Base-by-base conservation (phyloP, 2,329 filamentous ascomycete genomes). In the Dactylellina parvicollis region DNA sequence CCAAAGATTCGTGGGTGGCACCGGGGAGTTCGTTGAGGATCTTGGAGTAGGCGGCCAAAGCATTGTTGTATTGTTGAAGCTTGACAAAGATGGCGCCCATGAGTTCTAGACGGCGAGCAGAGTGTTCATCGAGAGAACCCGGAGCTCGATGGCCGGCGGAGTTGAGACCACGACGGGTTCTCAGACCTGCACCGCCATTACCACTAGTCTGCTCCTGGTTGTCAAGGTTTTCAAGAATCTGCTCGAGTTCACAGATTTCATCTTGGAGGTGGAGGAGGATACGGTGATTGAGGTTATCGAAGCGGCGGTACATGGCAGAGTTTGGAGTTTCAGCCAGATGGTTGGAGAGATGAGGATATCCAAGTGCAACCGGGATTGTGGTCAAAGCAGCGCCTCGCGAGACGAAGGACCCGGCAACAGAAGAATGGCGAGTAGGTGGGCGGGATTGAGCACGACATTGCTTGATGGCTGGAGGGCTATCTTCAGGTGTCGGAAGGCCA, bases 231-330 rank as follows among this genome's bases (percentile, higher is more conserved):
- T 87, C 86, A 0, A 97, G 84, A 66, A 93, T 88, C 77, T 92
- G 89, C 80, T 96, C 92, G 36, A 96, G 83, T 77, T 94, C 90
- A 28, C 85, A 84, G 16, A 96, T 86, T 79, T 96, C 92, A 78
- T 96, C 92, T 80, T 96, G 93, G 14, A 96, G 84, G 75, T 95
- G 89, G 0, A 96, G 83, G 1, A 97, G 82, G 1, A 96, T 82
- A 1, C 93, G 88, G 79, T 96, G 92, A 77, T 95, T 93, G 16
- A 96, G 82, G 9, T 87, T 85, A 79, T 91, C 89, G 78, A 97
- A 97, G 65, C 89, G 89, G 44, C 93, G 87, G 80, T 96, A 96
- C 69, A 96, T 85, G 0, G 92, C 91, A 7, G 74, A 60, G 4
- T 70, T 75, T 22, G 76, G 76, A 22, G 69, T 72, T 36, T 34